A percentile compares a stretch with the other conserved stretches of the same genome.
Conservation (phyloP, 768 basidiomycete genomes). For the Amanita subjunquillea region DNA sequence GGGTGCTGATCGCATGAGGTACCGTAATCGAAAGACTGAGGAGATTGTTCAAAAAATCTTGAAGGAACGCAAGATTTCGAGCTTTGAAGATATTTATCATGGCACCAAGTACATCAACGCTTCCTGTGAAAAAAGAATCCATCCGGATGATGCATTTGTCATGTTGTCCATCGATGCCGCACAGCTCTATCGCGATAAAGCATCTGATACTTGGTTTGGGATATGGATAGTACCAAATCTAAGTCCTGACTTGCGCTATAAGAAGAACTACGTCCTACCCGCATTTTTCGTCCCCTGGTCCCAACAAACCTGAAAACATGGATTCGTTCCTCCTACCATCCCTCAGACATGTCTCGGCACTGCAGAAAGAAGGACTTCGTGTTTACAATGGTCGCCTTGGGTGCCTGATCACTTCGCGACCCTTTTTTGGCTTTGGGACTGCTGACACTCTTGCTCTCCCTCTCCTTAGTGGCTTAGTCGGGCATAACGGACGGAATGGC, state of each 20-base stretch:
- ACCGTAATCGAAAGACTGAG: conserved; percentile 7
- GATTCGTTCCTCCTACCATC: conserved; percentile 25
- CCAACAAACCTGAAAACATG: conserved; percentile 22
- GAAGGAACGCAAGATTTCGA: background rate
- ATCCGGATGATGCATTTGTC: conserved; percentile 18
- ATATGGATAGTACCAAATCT: conserved; percentile 28
- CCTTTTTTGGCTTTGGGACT: background rate
- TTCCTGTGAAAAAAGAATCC: conserved; percentile 10
- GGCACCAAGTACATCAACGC: conserved; percentile 17
- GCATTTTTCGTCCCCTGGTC: conserved; percentile 23
- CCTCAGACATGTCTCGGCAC: conserved; percentile 20
- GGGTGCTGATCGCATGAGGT: conserved; percentile 11
- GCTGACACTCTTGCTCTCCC: conserved; percentile 3
- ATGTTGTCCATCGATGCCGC: conserved; percentile 28
- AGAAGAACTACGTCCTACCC: conserved; percentile 21
- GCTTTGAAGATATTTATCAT: conserved; percentile 16
- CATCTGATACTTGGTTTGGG: conserved; percentile 21
- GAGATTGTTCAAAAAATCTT: conserved; percentile 4
- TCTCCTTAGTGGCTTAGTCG: background rate
- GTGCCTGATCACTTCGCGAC: background rate
- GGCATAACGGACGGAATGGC: background rate
- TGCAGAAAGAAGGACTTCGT: conserved; percentile 15
- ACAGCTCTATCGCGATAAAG: conserved; percentile 27
- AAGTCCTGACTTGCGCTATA: conserved; percentile 18
- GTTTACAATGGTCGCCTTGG: conserved; percentile 13